A percentile compares a stretch with the other conserved stretches of the same genome.
These are phyloP conservation scores for Lipomyces orientalis DNA, from an alignment of 805 yeast species.

Conservation along the genomic window DNA sequence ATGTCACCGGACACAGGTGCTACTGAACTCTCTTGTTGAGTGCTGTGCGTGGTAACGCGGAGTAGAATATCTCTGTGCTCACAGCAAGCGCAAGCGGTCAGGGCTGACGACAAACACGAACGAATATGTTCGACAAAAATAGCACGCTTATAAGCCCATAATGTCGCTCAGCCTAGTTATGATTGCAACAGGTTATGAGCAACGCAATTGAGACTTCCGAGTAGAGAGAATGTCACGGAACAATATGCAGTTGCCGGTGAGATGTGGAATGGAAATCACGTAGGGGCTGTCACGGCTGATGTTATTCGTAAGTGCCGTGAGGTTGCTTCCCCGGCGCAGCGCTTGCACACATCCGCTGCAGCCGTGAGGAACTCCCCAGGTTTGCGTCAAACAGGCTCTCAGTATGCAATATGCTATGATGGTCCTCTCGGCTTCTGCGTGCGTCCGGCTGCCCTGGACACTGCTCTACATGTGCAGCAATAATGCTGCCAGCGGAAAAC, in stretches of 20 bases:
- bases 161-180: not conserved
- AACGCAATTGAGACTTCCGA: not conserved
- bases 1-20: not conserved
- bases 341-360: too few species aligned
- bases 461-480: too few species aligned
- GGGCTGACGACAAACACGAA: not conserved
- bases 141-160: not conserved
- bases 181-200: not conserved
- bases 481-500: too few species aligned
- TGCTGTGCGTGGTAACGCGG: not conserved
- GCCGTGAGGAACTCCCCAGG: too few species aligned
- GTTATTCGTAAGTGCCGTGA: too few species aligned
- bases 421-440: too few species aligned
- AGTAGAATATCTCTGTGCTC: not conserved
- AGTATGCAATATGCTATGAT: too few species aligned
- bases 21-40: not conserved
- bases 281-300: too few species aligned
- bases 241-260: not conserved
- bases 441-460: too few species aligned
- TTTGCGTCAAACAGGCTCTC: too few species aligned
- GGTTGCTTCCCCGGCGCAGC: too few species aligned
- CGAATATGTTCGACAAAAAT: not conserved
- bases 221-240: not conserved
- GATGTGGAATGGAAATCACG: too few species aligned
- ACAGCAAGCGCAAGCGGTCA: not conserved